A percentile compares a stretch with the other conserved stretches of the same genome.
These are phyloP conservation scores for Neurospora tetrasperma DNA, from an alignment of 495 filamentous ascomycete species.

Conservation along the genomic window DNA sequence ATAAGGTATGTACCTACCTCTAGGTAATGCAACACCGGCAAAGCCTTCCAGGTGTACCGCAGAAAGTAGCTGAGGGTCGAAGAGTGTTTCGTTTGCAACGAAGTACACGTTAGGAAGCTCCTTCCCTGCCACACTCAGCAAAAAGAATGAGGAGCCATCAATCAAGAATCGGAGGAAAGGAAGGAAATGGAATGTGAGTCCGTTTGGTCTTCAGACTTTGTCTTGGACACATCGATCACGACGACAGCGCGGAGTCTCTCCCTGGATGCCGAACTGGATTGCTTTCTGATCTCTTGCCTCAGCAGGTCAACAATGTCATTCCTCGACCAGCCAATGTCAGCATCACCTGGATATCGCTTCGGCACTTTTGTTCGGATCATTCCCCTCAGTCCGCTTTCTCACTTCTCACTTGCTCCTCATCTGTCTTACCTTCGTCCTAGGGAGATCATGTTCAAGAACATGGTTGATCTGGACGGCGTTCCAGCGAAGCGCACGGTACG, in stretches of 20 bases:
- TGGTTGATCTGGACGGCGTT: conserved; percentile 3
- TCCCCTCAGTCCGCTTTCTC: not conserved
- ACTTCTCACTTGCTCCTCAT: not conserved
- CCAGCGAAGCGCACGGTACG: not conserved
- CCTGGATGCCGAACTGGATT: not conserved
- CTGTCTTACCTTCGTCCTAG: not conserved
- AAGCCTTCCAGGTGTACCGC: not conserved
- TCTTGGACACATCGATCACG: not conserved
- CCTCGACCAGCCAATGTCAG: not conserved
- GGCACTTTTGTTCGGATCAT: conserved; percentile 3
- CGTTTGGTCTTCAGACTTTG: not conserved
- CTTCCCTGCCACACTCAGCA: not conserved
- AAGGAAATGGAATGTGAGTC: not conserved
- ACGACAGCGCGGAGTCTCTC: not conserved
- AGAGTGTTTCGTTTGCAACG: no score
- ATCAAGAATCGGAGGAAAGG: not conserved
- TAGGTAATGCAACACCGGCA: not conserved
- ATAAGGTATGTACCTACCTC: not conserved
- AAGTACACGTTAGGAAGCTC: not conserved
- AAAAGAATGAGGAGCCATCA: not conserved
- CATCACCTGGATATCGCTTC: conserved; percentile 4
- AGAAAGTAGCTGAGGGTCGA: no score
- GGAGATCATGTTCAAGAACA: conserved; percentile 2
- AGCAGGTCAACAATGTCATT: not conserved
- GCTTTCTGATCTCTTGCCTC: not conserved